phyloP scores from a whole-genome alignment of 2,329 filamentous ascomycete species.

The Orbilia blumenaviensis region DNA sequence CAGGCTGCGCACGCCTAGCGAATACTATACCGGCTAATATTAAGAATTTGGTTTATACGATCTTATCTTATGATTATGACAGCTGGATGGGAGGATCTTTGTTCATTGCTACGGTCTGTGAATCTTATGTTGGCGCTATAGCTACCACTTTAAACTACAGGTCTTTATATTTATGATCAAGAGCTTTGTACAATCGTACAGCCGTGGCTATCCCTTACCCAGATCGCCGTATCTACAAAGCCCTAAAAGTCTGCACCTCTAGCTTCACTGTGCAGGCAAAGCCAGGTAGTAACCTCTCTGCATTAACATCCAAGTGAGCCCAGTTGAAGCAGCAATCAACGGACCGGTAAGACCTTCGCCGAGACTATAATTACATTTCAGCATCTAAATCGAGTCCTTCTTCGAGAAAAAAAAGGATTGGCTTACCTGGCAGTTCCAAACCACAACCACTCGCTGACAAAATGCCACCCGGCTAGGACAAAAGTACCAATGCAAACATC shows the following conservation, averaged over 20 bases:
- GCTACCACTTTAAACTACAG: too few species aligned
- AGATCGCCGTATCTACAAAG: background rate
- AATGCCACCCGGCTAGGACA: constrained; percentile 78
- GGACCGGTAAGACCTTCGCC: constrained; percentile 69
- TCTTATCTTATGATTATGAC: background rate
- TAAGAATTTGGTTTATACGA: background rate
- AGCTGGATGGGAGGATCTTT: background rate
- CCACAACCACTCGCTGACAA: constrained; percentile 79
- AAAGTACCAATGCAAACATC: constrained; percentile 85
- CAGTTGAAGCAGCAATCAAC: constrained; percentile 68
- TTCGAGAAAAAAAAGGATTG: background rate
- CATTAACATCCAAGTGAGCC: constrained; percentile 69
- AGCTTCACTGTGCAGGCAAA: constrained; percentile 30
- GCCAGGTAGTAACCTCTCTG: constrained; percentile 34
- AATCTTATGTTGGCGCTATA: background rate
- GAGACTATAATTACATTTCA: constrained; percentile 24
- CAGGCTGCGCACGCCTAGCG: constrained; percentile 16
- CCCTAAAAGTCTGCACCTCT: background rate
- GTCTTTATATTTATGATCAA: background rate
- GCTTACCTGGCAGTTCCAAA: constrained; percentile 78
- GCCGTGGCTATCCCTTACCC: background rate
- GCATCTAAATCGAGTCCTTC: background rate
- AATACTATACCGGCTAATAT: background rate
- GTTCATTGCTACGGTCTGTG: background rate
- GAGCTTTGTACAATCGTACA: background rate